phyloP scores from a whole-genome alignment of 169 alveolate species.

The Cryptosporidium parvum region DNA sequence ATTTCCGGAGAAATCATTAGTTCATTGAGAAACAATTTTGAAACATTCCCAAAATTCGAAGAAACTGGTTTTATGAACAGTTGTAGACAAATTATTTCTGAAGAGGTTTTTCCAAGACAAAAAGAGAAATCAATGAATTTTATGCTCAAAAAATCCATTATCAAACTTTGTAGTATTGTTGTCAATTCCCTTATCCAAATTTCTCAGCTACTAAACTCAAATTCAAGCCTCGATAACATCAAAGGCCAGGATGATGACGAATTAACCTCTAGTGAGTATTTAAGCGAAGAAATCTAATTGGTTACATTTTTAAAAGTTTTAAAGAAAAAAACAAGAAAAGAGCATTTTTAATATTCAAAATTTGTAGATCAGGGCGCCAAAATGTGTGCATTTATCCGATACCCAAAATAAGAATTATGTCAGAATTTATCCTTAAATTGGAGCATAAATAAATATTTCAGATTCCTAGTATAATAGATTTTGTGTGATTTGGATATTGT shows the following conservation, averaged over 20 bases:
- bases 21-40: neutral
- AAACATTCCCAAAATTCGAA: neutral
- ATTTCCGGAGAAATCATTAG: constrained; percentile 12
- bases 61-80: neutral
- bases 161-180: constrained; percentile 8
- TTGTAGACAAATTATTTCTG: neutral
- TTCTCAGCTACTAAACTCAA: neutral
- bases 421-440: neutral
- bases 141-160: constrained; percentile 14
- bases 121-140: neutral
- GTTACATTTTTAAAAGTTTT: neutral
- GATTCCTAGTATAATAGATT: no score
- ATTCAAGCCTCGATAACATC: neutral
- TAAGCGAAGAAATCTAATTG: neutral
- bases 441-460: neutral
- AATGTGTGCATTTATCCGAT: neutral
- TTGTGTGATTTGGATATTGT: neutral
- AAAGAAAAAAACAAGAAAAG: neutral
- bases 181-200: neutral
- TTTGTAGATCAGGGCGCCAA: constrained; percentile 2
- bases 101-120: no score
- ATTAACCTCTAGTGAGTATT: neutral
- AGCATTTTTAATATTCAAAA: neutral
- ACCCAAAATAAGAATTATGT: neutral
- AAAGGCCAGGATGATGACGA: neutral